Evolutionary conservation across 495 filamentous ascomycete genomes (phyloP), one percentile per base, ranked within the genome.

Genomic region (Aspergillus homomorphus): DNA sequence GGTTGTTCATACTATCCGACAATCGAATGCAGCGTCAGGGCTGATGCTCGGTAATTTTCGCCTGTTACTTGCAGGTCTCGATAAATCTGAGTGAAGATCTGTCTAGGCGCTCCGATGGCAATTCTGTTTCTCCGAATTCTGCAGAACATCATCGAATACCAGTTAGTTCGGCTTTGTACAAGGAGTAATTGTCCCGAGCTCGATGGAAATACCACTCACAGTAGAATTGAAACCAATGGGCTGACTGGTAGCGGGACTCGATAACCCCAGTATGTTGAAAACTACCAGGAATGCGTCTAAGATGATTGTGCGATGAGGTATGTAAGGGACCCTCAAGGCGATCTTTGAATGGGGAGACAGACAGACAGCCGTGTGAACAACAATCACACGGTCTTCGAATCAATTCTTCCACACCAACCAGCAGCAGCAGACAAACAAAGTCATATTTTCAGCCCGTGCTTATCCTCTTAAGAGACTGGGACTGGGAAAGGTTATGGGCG

Each of bases 1-100:
- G 73, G 58, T 52, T 41, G 51, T 54, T 69, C 72, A 77, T 74
- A 63, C 51, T 69, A 68, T 26, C 38, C 38, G 33, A 53, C 16
- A 18, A 23, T n/a, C 18, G 23, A 23, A 16, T n/a, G 57, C 33
- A 42, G 42, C 45, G n/a, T 16, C 10, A 38, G 7, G 33, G 33
- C 12, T n/a, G 10, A 23, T 38, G 24, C 41, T 41, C 4, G 41
- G 12, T n/a, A 10, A 30, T 12, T n/a, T n/a, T n/a, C n/a, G n/a
- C n/a, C n/a, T n/a, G n/a, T n/a, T n/a, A n/a, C n/a, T n/a, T n/a
- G n/a, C n/a, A n/a, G n/a, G n/a, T n/a, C n/a, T n/a, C n/a, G n/a
- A n/a, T n/a, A n/a, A n/a, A n/a, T n/a, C n/a, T n/a, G n/a, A n/a
- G n/a, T n/a, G n/a, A n/a, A n/a, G n/a, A 30, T 51, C 16, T 9